These are phyloP conservation scores for Alternaria novae-zelandiae DNA, from an alignment of 2,329 filamentous ascomycete species.

Conservation along the genomic window DNA sequence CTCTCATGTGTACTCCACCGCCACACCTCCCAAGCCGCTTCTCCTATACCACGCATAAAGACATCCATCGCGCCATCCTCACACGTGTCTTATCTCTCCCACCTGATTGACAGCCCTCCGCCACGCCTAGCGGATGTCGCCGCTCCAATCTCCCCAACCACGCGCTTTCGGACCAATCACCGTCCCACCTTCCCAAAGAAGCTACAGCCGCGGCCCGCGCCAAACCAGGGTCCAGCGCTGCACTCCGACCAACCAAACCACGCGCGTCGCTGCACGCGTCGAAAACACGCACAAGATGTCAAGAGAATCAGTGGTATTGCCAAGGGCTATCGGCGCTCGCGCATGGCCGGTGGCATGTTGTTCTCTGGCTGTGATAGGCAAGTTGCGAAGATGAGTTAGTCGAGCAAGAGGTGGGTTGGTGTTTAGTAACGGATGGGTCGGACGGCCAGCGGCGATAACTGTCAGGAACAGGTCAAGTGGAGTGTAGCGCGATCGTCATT, in stretches of 20 bases:
- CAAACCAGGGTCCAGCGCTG: not conserved
- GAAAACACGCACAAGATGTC: not conserved
- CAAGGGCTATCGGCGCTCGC: not conserved
- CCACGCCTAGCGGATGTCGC: constrained; percentile 5
- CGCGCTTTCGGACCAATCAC: constrained; percentile 3
- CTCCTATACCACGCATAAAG: not conserved
- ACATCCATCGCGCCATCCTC: not conserved
- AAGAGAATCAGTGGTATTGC: not conserved
- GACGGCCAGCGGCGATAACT: not conserved
- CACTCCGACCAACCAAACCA: constrained; percentile 1
- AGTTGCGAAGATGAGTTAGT: not conserved
- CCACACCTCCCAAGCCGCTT: not conserved
- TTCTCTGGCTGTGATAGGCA: constrained; percentile 1
- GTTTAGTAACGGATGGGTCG: not conserved
- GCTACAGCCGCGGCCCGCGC: constrained; percentile 7
- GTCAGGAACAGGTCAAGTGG: constrained; percentile 7
- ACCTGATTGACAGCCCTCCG: not conserved
- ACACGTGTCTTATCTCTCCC: constrained; percentile 1
- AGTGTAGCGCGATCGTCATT: not conserved
- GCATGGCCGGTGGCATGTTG: not conserved
- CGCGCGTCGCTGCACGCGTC: constrained; percentile 2
- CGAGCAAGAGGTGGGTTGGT: not conserved
- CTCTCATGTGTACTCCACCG: not conserved
- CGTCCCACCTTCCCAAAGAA: constrained; percentile 15
- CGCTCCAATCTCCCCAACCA: constrained; percentile 4